Evolutionary conservation across 2,329 filamentous ascomycete genomes (phyloP).

Genomic region (Exophiala calicioides): DNA sequence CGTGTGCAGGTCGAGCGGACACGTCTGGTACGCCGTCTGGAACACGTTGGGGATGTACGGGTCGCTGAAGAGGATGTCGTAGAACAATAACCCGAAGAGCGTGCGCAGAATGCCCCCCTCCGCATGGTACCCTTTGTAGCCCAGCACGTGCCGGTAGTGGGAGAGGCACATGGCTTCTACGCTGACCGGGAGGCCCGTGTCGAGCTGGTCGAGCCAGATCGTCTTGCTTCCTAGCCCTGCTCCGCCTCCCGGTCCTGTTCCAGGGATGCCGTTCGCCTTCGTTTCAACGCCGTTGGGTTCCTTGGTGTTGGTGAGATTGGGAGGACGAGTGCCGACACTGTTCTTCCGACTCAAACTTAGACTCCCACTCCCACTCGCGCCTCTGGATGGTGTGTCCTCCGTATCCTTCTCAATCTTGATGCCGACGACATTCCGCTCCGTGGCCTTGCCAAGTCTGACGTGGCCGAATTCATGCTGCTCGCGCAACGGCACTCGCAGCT

Average conservation of each 20-base stretch:
- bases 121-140: constrained; percentile 93
- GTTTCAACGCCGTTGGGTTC: too few relatives aligned
- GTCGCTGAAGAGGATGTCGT: constrained; percentile 79
- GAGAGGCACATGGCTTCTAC: constrained; percentile 95
- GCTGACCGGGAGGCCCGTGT: constrained; percentile 70
- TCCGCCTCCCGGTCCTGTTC: constrained; percentile 29
- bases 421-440: constrained; percentile 74
- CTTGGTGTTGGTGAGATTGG: too few relatives aligned
- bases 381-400: constrained; percentile 40
- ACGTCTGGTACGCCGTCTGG: constrained; percentile 92
- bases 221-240: constrained; percentile 61
- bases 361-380: too few relatives aligned
- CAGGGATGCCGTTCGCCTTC: too few relatives aligned
- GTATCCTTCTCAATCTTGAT: constrained; percentile 69
- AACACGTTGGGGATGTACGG: constrained; percentile 91
- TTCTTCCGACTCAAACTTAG: constrained; percentile 23
- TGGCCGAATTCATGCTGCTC: constrained; percentile 92
- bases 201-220: constrained; percentile 79
- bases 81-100: constrained; percentile 86
- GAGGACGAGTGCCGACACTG: constrained; percentile 10
- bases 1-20: constrained; percentile 86
- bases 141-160: constrained; percentile 70
- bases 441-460: constrained; percentile 72
- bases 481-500: constrained; percentile 77
- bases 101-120: constrained; percentile 93